Evolutionary conservation across 352 stramenopile genomes (phyloP), one percentile per base, ranked within the genome.

Genomic region (Pythium aristosporum): DNA sequence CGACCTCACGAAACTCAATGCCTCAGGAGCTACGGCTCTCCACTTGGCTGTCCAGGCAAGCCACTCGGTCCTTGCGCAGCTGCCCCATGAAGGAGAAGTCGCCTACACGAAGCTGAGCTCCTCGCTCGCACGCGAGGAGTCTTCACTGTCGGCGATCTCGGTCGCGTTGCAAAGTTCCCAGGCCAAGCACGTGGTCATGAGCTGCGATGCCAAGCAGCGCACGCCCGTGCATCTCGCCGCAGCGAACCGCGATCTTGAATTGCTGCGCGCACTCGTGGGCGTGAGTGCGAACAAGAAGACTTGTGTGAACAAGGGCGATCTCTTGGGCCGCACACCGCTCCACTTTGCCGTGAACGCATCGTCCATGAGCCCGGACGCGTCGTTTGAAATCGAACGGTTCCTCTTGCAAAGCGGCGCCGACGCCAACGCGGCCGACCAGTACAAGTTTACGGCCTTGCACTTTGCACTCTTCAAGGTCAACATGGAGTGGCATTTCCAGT

Each of bases 381-480:
- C 80, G 4, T 91, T 93, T 41, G 80, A 89, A n/a, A 65, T 91
- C 9, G 85, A 91, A 62, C 78, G 85, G 2, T 85, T 91, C 39
- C 56, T 93, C 25, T 48, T 93, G 8, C 77, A 86, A 30, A 74
- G 56, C 52, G 82, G 82, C 11, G 73, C 82, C 6, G 71, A 87
- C 56, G 71, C 67, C 5, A 85, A 87, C 30, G 71, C 72, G 10
- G 66, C 78, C 7, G 84, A 93, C 57, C 47, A 75, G n/a, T 91
- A 90, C 41, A 69, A 73, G 1, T 85, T 87, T 52, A 63, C 78
- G 5, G 57, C 72, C 15, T 63, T 93, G 25, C 84, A 91, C 53
- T 90, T 91, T 56, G 82, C 84, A 0, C 52, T 93, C 16, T 69
- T 86, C 23, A 91, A 93, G 50, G 72, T 93, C 11, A 59, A 85